These are phyloP conservation scores for Alloascoidea africana DNA, from an alignment of 805 yeast genomes.

Conservation along the genomic window DNA sequence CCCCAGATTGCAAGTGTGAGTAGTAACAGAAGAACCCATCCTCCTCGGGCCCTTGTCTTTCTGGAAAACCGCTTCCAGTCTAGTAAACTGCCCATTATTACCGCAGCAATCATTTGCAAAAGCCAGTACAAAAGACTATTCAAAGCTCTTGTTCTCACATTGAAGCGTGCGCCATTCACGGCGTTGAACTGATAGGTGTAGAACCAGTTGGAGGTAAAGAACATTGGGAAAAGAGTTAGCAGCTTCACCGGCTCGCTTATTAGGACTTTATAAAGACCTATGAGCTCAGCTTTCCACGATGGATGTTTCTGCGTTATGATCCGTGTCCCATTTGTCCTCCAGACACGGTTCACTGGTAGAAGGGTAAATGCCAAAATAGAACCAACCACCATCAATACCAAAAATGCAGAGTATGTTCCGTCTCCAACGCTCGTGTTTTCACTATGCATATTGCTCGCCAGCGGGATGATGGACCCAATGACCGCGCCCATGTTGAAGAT, in stretches of 20 bases:
- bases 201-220: conserved; percentile 46
- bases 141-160: conserved; percentile 38
- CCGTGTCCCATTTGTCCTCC: conserved; percentile 29
- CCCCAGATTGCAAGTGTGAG: conserved; percentile 27
- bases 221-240: conserved; percentile 31
- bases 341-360: conserved; percentile 30
- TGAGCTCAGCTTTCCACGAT: conserved; percentile 23
- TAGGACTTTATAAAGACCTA: conserved; percentile 20
- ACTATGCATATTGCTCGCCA: conserved; percentile 31
- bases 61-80: conserved; percentile 27
- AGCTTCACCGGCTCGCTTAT: conserved; percentile 24
- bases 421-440: conserved; percentile 24
- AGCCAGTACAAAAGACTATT: conserved; percentile 41
- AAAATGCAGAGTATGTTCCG: conserved; percentile 39
- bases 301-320: conserved; percentile 27
- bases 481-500: conserved; percentile 50
- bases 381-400: conserved; percentile 35
- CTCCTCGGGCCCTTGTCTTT: conserved; percentile 28
- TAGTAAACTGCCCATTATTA: conserved; percentile 27
- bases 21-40: conserved; percentile 23
- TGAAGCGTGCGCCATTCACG: conserved; percentile 35
- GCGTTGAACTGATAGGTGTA: conserved; percentile 42
- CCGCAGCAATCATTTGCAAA: conserved; percentile 39
- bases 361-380: conserved; percentile 24
- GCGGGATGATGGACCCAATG: conserved; percentile 40